Evolutionary conservation across 192 early-diverging fungal species (phyloP).

Genomic region (Blastocladiella britannica): DNA sequence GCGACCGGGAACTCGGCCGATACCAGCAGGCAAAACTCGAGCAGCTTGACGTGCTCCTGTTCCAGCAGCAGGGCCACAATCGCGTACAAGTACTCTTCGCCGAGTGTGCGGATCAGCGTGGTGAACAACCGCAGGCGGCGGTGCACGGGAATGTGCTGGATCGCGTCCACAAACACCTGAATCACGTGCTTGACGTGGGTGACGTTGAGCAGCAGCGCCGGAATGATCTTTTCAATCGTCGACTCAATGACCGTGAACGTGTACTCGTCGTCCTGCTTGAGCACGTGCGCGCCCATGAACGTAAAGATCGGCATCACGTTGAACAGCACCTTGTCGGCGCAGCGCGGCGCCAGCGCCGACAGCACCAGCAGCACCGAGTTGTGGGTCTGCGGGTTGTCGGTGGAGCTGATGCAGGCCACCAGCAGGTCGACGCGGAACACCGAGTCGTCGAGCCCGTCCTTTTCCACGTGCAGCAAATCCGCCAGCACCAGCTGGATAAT

Average conservation of each 20-base stretch:
- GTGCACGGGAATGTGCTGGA: conserved; percentile 81
- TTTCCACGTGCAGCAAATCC: conserved; percentile 15
- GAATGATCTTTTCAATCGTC: conserved; percentile 69
- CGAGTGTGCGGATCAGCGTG: conserved; percentile 58
- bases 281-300: conserved; percentile 86
- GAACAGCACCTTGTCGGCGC: conserved; percentile 65
- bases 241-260: conserved; percentile 85
- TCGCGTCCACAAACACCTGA: conserved; percentile 75
- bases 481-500: conserved; percentile 66
- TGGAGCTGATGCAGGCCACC: conserved; percentile 68
- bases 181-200: conserved; percentile 50
- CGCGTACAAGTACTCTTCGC: conserved; percentile 47
- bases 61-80: conserved; percentile 50
- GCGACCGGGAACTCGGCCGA: conserved; percentile 39
- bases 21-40: conserved; percentile 54
- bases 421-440: conserved; percentile 63
- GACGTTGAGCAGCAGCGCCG: conserved; percentile 38
- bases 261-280: conserved; percentile 92
- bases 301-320: conserved; percentile 95
- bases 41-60: conserved; percentile 42
- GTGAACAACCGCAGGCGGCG: conserved; percentile 72
- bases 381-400: conserved; percentile 85
- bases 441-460: conserved; percentile 30
- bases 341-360: conserved; percentile 58
- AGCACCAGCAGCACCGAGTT: conserved; percentile 70